These are phyloP conservation scores for Ophiostoma tasmaniense DNA, from an alignment of 2,329 filamentous ascomycete genomes.

Conservation along the genomic window DNA sequence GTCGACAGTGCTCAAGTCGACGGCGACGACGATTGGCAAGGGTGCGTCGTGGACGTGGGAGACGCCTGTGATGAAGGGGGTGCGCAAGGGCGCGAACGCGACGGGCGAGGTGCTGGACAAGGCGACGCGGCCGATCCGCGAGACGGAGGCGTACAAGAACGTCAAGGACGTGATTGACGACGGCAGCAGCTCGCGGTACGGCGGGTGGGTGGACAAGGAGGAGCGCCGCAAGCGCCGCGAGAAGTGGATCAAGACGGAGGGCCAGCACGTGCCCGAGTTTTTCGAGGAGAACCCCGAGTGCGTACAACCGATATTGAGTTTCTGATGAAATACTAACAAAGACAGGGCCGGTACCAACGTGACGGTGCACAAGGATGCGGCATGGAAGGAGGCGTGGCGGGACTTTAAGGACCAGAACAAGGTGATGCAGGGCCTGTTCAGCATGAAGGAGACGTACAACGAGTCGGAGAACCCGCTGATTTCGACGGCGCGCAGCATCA, in stretches of 20 bases:
- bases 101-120: constrained; percentile 86
- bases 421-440: constrained; percentile 80
- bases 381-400: constrained; percentile 97
- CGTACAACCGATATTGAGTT: too few relatives aligned
- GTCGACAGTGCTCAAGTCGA: constrained; percentile 71
- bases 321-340: neutral
- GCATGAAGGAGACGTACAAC: constrained; percentile 77
- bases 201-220: constrained; percentile 94
- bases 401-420: constrained; percentile 88
- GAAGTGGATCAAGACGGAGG: constrained; percentile 55
- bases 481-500: constrained; percentile 85
- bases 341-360: constrained; percentile 83
- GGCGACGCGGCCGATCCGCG: constrained; percentile 84
- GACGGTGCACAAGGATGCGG: constrained; percentile 91
- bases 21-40: constrained; percentile 79
- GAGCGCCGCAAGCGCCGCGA: constrained; percentile 77
- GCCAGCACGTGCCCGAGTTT: constrained; percentile 46
- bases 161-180: constrained; percentile 96
- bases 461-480: constrained; percentile 97
- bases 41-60: constrained; percentile 97
- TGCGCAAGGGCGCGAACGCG: constrained; percentile 74
- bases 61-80: constrained; percentile 82
- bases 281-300: constrained; percentile 82
- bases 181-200: constrained; percentile 89
- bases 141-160: constrained; percentile 90